Evolutionary conservation across 2,329 filamentous ascomycete species (phyloP).

Genomic region (Remersonia thermophila): DNA sequence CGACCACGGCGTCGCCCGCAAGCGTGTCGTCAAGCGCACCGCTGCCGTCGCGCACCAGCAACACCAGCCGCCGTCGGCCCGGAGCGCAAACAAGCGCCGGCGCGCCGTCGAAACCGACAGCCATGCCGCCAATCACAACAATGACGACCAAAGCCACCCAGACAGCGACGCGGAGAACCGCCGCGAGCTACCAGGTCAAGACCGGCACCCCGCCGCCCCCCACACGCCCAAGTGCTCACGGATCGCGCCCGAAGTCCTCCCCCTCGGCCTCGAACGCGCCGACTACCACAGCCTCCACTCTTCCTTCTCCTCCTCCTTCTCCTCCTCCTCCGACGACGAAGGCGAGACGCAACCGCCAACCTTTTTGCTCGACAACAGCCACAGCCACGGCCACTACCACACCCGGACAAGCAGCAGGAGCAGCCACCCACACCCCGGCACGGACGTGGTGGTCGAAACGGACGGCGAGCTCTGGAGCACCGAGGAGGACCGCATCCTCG

Average conservation of each 20-base stretch:
- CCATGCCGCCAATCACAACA: no score
- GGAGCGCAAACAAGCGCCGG: constrained; percentile 42
- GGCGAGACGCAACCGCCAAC: not conserved
- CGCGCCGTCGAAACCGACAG: constrained; percentile 23
- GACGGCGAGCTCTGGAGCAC: constrained; percentile 44
- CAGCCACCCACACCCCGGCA: constrained; percentile 14
- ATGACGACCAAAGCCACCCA: no score
- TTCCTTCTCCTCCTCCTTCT: constrained; percentile 5
- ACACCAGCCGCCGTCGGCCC: constrained; percentile 9
- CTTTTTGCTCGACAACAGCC: no score
- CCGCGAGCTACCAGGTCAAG: no score
- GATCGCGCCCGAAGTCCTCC: constrained; percentile 47
- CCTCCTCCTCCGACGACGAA: not conserved
- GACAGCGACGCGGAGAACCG: no score
- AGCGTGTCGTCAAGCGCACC: constrained; percentile 40
- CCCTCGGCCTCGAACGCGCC: constrained; percentile 44
- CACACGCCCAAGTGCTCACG: constrained; percentile 49
- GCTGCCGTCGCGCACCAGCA: constrained; percentile 14
- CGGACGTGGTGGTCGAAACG: constrained; percentile 30
- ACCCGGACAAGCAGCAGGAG: constrained; percentile 6
- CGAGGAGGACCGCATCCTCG: constrained; percentile 52
- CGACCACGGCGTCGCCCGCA: constrained; percentile 25
- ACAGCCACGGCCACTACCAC: constrained; percentile 14
- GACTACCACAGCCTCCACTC: constrained; percentile 44
- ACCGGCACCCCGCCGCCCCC: no score